Evolutionary conservation across 2,329 filamentous ascomycete species (phyloP), one percentile per base, ranked within the genome.

Genomic region (Diaporthe sp.): DNA sequence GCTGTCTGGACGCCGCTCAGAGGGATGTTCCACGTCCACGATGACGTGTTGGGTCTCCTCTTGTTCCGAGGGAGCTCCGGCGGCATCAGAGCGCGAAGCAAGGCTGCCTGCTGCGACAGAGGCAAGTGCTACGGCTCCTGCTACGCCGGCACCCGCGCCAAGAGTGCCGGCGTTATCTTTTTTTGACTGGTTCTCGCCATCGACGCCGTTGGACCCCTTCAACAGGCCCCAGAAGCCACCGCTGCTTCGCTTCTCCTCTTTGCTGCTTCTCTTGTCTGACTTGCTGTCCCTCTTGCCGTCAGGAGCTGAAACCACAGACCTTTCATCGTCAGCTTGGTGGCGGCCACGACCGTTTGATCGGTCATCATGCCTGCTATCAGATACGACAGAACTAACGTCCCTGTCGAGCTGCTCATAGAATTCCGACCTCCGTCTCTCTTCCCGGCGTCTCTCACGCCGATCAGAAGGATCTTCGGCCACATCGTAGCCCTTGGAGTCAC

Each of bases 141-240:
- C 87, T 83, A 89, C 82, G 89, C 91, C 91, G 90, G 86, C 91
- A 92, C 90, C 90, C 87, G 88, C 89, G 90, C 90, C 90, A 90
- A 89, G 86, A 88, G 88, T 92, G 88, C 86, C 90, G 90, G 91
- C 89, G 87, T 89, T 90, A 92, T 84, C 91, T 92, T 92, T 83
- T 84, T 77, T 75, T 81, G 78, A 75, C 77, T 80, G 81, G 68
- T 84, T 81, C 73, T 84, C 82, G 45, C 78, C 80, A 45, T 82
- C 82, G 71, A 77, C 81, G 74, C 84, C 84, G 64, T 84, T 83
- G 15, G 84, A 83, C 76, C 80, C 83, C 77, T 86, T 87, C 81
- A 87, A 85, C 76, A 89, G 84, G 78, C 84, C 84, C 72, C 89
- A 89, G 77, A 90, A 85, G 33, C 87, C 82, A 50, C 86, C 83